These are phyloP conservation scores for Gossypium armourianum DNA, from an alignment of 441 rosid species.

Conservation along the genomic window DNA sequence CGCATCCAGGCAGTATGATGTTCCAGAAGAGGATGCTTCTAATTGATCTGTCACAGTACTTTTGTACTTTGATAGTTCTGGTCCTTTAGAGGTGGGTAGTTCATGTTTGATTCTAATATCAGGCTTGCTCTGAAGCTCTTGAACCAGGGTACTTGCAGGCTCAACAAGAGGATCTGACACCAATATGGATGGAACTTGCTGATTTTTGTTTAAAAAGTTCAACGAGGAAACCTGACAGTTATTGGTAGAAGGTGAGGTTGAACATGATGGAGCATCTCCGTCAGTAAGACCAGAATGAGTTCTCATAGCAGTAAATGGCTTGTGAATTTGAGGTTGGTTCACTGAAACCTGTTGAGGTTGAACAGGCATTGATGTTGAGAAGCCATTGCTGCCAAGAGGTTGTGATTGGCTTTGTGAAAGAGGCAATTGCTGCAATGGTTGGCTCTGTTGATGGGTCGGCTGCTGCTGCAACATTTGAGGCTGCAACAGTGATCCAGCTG, in stretches of 20 bases:
- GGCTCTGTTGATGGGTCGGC: slow-evolving; percentile 46
- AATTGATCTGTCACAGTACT: slow-evolving; percentile 62
- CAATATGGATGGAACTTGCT: slow-evolving; percentile 46
- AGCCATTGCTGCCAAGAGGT: slow-evolving; percentile 41
- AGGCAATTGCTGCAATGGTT: slow-evolving; percentile 43
- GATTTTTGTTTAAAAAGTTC: slow-evolving; percentile 56
- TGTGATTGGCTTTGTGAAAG: slow-evolving; percentile 57
- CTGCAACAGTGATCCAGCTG: slow-evolving; percentile 45
- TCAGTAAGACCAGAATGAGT: slow-evolving; percentile 62
- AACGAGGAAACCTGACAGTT: slow-evolving; percentile 67
- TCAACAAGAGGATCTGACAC: slow-evolving; percentile 43
- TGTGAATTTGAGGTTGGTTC: slow-evolving; percentile 42
- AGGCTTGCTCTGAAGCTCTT: slow-evolving; percentile 59
- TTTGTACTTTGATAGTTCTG: slow-evolving; percentile 52
- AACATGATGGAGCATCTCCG: slow-evolving; percentile 88
- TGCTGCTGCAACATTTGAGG: slow-evolving; percentile 50
- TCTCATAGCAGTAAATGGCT: slow-evolving; percentile 39
- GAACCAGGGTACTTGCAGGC: slow-evolving; percentile 45
- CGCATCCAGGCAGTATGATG: slow-evolving; percentile 77
- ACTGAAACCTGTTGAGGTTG: slow-evolving; percentile 38
- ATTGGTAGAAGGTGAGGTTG: slow-evolving; percentile 86
- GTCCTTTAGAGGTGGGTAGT: slow-evolving; percentile 43
- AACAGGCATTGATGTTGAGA: slow-evolving; percentile 38
- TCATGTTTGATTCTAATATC: slow-evolving; percentile 50
- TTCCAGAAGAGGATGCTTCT: slow-evolving; percentile 86